phyloP scores from a whole-genome alignment of 257 asterid genomes.

The Ocimum tenuiflorum region DNA sequence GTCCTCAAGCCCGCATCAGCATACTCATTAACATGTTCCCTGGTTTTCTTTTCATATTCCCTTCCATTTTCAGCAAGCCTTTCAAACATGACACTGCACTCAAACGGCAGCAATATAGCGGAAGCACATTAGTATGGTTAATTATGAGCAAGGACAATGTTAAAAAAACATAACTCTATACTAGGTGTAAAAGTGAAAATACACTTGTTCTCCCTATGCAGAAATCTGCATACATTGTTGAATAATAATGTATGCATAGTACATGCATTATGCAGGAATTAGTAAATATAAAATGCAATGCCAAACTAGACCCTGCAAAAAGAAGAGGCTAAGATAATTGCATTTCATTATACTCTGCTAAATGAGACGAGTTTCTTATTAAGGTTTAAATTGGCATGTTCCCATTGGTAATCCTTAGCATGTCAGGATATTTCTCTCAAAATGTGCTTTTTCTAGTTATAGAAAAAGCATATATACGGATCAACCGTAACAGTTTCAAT shows the following conservation, averaged over 20 bases:
- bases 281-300: background rate
- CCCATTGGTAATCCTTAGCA: background rate
- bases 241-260: background rate
- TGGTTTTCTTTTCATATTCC: slow-evolving; percentile 49
- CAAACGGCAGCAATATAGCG: background rate
- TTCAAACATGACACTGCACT: slow-evolving; percentile 56
- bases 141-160: background rate
- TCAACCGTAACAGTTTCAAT: background rate
- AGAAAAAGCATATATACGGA: background rate
- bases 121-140: background rate
- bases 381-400: background rate
- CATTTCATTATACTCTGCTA: background rate
- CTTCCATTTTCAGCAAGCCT: slow-evolving; percentile 43
- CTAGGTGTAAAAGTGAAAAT: too few relatives aligned
- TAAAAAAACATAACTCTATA: background rate
- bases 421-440: background rate
- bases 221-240: background rate
- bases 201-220: background rate
- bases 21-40: slow-evolving; percentile 49
- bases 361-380: background rate
- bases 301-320: background rate
- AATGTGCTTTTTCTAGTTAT: background rate
- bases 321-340: background rate
- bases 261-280: background rate
- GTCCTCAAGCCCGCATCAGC: slow-evolving; percentile 75